Evolutionary conservation across 306 rosid species (phyloP).

Genomic region (Dalbergia oliveri): DNA sequence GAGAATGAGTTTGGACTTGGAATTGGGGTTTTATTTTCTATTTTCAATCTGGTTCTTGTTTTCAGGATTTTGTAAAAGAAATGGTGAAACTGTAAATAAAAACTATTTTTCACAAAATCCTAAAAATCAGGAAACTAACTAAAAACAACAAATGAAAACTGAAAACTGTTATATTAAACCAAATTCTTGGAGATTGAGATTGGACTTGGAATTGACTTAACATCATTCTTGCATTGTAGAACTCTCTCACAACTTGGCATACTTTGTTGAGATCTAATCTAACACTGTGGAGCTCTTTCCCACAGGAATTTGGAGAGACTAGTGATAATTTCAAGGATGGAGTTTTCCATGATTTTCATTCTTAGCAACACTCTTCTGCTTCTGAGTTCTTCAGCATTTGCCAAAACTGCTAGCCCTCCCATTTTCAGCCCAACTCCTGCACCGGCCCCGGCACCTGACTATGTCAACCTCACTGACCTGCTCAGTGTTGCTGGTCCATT

Average conservation of each 20-base stretch:
- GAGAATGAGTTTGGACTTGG: constrained; percentile 28
- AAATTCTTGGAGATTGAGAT: neutral
- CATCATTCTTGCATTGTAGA: constrained; percentile 36
- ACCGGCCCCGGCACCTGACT: constrained; percentile 82
- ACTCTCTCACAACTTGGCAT: neutral
- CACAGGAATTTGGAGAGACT: constrained; percentile 79
- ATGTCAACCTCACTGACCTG: constrained; percentile 78
- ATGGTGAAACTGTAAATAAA: no score
- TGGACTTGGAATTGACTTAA: constrained; percentile 27
- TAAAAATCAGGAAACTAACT: no score
- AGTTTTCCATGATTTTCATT: constrained; percentile 55
- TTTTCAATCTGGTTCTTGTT: no score
- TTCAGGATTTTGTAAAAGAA: no score
- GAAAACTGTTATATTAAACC: no score
- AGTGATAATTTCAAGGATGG: constrained; percentile 60
- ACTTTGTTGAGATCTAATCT: constrained; percentile 49
- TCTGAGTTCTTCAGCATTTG: constrained; percentile 64
- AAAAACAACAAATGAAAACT: no score
- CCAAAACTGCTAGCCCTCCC: constrained; percentile 70
- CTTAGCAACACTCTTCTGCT: constrained; percentile 60
- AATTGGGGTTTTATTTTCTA: neutral
- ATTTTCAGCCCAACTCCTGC: constrained; percentile 77
- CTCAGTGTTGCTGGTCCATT: constrained; percentile 92
- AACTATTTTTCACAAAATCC: no score
- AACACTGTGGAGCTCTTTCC: constrained; percentile 24